Base-by-base conservation (phyloP, 495 filamentous ascomycete genomes). In the Tuber microsphaerosporum region DNA sequence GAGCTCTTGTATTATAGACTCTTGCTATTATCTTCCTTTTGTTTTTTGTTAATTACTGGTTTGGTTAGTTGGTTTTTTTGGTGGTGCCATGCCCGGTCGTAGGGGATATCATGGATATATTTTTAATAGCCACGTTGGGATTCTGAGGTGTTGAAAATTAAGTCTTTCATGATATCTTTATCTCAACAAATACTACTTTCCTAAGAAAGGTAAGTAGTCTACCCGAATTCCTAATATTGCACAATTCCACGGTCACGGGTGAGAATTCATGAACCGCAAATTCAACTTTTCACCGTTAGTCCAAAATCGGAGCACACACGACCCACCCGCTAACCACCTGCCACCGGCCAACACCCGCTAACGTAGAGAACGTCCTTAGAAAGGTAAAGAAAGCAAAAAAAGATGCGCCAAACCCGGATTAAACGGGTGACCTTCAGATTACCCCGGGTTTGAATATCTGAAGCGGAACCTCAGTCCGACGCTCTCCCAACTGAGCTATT, bases 401-500 rank as follows among this genome's bases (percentile, higher is more conserved):
- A 51, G 12, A 9, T 37, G 71, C 43, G 45, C 39, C 44, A 73
- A 73, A 73, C 71, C 71, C 71, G 71, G 71, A 73, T 73, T 61
- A 46, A 73, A 73, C 46, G 71, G 71, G 71, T 56, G 71, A 73
- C 71, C 71, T 73, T 73, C 51, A 73, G 71, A 73, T 73, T 31
- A 56, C 71, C 43, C 44, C 71, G 26, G 10, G 71, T 46, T 56
- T 73, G 41, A 71, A 43, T 43, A 73, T 22, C 34, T 26, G 45
- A 73, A 31, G 51, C 2, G 4, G 45, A 31, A 46, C 71, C 51
- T 72, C 42, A 46, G 71, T 46, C 71, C 51, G 71, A 72, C 46
- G 71, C 71, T 73, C 71, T 73, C 71, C 71, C 71, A 73, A 56
- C 46, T 73, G 71, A 73, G 71, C 71, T 73, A 56, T 73, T 73